Percentiles rank a stretch among this genome's conserved stretches.
phyloP scores from a whole-genome alignment of 495 filamentous ascomycete species.

The Hypoxylon crocopeplum region DNA sequence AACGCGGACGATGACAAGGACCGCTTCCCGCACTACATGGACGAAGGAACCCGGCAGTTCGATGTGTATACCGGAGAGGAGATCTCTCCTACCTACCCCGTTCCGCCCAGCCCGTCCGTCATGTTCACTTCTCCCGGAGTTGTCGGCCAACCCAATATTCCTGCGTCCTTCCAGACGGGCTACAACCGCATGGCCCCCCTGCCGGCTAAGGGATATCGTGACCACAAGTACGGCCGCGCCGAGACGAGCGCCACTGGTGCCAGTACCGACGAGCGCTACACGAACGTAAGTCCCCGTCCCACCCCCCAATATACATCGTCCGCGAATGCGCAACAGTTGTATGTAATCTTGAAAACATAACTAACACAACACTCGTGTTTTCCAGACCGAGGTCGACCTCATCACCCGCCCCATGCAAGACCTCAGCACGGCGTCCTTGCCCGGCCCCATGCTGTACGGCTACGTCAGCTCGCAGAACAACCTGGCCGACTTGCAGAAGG shows the following conservation, averaged over 20 bases:
- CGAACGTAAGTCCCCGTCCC: conserved; percentile 11
- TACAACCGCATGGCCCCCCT: conserved; percentile 38
- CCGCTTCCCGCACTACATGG: background rate
- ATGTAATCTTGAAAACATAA: too few relatives aligned
- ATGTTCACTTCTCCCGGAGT: conserved; percentile 36
- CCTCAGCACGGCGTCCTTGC: background rate
- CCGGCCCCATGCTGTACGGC: background rate
- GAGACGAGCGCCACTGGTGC: background rate
- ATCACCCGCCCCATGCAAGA: background rate
- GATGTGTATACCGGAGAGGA: conserved; percentile 28
- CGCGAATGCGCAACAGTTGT: background rate
- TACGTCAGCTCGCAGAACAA: too few relatives aligned
- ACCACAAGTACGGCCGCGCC: conserved; percentile 3
- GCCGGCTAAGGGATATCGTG: conserved; percentile 10
- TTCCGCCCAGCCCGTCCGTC: conserved; percentile 30
- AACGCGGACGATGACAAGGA: background rate
- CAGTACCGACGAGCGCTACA: conserved; percentile 12
- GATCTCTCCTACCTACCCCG: conserved; percentile 34
- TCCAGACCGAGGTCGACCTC: background rate
- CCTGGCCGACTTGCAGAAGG: background rate
- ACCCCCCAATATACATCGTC: background rate
- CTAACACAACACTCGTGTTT: background rate
- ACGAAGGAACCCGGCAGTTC: background rate
- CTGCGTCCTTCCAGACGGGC: conserved; percentile 4
- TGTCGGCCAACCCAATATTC: background rate